Evolutionary conservation across 2,329 filamentous ascomycete genomes (phyloP).

Genomic region (Trichophyton verrucosum): DNA sequence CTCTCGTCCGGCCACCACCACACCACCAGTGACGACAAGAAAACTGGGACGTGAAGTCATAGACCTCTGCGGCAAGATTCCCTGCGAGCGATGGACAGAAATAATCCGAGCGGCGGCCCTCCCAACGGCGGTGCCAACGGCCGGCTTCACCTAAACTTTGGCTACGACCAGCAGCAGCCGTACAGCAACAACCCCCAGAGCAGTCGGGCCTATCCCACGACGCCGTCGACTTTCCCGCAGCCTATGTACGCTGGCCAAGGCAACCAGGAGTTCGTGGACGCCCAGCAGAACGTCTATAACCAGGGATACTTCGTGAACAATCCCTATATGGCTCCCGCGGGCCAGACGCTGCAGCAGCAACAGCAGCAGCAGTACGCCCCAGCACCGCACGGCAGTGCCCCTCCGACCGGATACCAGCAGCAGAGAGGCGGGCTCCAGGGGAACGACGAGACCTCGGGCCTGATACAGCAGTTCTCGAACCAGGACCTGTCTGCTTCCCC

Average conservation of each 20-base stretch:
- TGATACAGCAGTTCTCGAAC: constrained; percentile 93
- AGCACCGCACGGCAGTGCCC: constrained; percentile 34
- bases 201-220: constrained; percentile 68
- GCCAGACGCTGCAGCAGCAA: constrained; percentile 16
- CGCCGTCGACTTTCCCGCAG: constrained; percentile 91
- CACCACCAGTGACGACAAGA: neutral
- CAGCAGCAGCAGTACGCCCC: constrained; percentile 42
- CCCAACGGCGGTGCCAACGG: constrained; percentile 55
- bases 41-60: neutral
- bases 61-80: neutral
- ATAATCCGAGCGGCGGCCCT: constrained; percentile 44
- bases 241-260: constrained; percentile 57
- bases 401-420: constrained; percentile 43
- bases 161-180: constrained; percentile 49
- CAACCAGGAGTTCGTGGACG: constrained; percentile 49
- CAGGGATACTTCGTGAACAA: constrained; percentile 52
- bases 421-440: constrained; percentile 37
- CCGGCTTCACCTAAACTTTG: constrained; percentile 37
- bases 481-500: constrained; percentile 74
- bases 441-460: constrained; percentile 77
- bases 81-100: neutral
- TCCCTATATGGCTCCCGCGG: constrained; percentile 37
- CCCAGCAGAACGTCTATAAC: constrained; percentile 31
- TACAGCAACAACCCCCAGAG: constrained; percentile 39
- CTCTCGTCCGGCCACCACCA: neutral